These are phyloP conservation scores for Cerioporus squamosus DNA, from an alignment of 1,284 basidiomycete species.

Conservation along the genomic window DNA sequence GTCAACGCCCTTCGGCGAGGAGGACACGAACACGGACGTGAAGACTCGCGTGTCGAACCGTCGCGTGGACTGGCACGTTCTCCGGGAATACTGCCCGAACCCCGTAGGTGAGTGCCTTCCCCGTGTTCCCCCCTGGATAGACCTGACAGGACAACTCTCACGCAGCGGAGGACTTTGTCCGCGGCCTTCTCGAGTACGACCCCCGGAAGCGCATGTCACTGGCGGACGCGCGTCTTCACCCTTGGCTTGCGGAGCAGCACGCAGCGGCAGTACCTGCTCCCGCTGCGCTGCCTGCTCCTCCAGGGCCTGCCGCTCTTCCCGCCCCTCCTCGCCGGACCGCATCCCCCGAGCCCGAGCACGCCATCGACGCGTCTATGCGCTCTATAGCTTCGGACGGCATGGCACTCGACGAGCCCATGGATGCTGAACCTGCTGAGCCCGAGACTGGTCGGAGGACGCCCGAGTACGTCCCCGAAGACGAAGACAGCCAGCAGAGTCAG, in stretches of 20 bases:
- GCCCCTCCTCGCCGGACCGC: slow-evolving; percentile 1
- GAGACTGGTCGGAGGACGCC: slow-evolving; percentile 11
- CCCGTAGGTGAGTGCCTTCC: slow-evolving; percentile 4
- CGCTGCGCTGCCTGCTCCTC: slow-evolving; percentile 19
- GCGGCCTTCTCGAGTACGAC: slow-evolving; percentile 50
- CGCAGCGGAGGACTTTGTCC: slow-evolving; percentile 47
- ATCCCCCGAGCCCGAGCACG: background rate
- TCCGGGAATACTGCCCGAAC: slow-evolving; percentile 45
- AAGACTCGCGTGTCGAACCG: slow-evolving; percentile 58
- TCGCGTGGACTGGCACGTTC: slow-evolving; percentile 61
- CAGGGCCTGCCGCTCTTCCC: background rate
- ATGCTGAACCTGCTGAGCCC: slow-evolving; percentile 6
- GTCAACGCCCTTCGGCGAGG: slow-evolving; percentile 72
- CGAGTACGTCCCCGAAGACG: slow-evolving; percentile 10
- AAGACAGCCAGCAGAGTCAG: slow-evolving; percentile 2
- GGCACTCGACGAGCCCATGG: slow-evolving; percentile 13
- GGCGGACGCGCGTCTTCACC: slow-evolving; percentile 59
- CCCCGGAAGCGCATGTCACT: slow-evolving; percentile 63
- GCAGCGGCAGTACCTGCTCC: slow-evolving; percentile 30
- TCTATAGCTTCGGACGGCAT: slow-evolving; percentile 22
- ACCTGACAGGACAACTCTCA: slow-evolving; percentile 18
- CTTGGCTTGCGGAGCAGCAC: slow-evolving; percentile 55
- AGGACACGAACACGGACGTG: slow-evolving; percentile 57
- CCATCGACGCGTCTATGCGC: slow-evolving; percentile 19
- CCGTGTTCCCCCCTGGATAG: slow-evolving; percentile 23